phyloP scores from a whole-genome alignment of 345 rosid species.

The Arabidopsis thaliana region TAIR10.1 NC_003074.8:18910501-18911000 shows the following conservation, averaged over 20 bases:
- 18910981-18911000: slow-evolving; percentile 41
- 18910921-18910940: slow-evolving; percentile 31
- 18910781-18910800: slow-evolving; percentile 27
- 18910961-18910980: slow-evolving; percentile 41
- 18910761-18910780: slow-evolving; percentile 19
- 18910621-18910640: slow-evolving; percentile 9
- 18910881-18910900: slow-evolving; percentile 39
- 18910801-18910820: slow-evolving; percentile 7
- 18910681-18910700: slow-evolving; percentile 25
- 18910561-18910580: not conserved
- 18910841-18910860: slow-evolving; percentile 25
- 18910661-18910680: slow-evolving; percentile 19
- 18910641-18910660: slow-evolving; percentile 17
- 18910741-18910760: not conserved
- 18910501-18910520: not conserved
- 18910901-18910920: slow-evolving; percentile 36
- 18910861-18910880: slow-evolving; percentile 47
- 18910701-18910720: not conserved
- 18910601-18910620: slow-evolving; percentile 5
- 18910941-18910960: slow-evolving; percentile 45
- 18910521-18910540: not conserved
- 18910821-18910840: slow-evolving; percentile 35
- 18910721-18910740: not conserved
- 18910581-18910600: slow-evolving; percentile 5
- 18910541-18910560: not conserved